Conservation (phyloP, 345 rosid genomes). For the Clausena lansium region DNA sequence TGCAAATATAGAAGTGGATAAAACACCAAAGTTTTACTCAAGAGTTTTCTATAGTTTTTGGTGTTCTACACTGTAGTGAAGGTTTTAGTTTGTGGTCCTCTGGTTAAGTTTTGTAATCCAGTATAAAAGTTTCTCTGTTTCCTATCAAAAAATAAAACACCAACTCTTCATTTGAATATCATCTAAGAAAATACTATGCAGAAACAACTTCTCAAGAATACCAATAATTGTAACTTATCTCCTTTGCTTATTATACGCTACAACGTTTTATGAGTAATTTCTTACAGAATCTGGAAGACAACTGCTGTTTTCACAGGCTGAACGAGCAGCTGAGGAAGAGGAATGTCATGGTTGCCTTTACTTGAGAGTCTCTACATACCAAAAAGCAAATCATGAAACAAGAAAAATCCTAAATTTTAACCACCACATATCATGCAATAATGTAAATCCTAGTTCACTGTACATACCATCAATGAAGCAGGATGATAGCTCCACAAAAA, state of each 20-base stretch:
- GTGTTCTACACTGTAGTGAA: no score
- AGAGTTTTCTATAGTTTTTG: no score
- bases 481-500: constrained; percentile 64
- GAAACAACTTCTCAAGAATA: background rate
- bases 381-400: constrained; percentile 26
- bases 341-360: constrained; percentile 30
- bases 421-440: background rate
- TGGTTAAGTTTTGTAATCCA: no score
- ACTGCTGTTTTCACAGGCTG: constrained; percentile 57
- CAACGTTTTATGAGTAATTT: constrained; percentile 4
- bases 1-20: background rate
- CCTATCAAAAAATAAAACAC: no score
- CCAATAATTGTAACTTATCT: background rate
- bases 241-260: background rate
- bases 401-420: constrained; percentile 11
- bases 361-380: constrained; percentile 49
- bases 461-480: constrained; percentile 46
- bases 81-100: no score
- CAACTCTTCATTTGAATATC: background rate
- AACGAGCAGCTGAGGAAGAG: constrained; percentile 53
- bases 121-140: no score
- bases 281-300: constrained; percentile 64
- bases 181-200: background rate
- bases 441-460: background rate
- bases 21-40: background rate